These are phyloP conservation scores for Botryotinia narcissicola DNA, from an alignment of 2,329 filamentous ascomycete species.

Conservation along the genomic window DNA sequence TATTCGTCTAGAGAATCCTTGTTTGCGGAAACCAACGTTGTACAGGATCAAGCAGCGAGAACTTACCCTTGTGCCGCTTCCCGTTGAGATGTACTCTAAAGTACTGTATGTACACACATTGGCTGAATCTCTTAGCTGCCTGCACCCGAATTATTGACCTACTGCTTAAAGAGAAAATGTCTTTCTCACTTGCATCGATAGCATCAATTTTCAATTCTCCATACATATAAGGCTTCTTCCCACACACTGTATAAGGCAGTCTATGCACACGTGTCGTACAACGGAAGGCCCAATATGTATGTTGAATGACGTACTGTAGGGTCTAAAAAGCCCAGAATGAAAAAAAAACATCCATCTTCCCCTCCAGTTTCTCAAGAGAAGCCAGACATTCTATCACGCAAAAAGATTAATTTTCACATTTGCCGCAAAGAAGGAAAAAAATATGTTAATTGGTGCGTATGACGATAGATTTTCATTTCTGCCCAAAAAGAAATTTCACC, in stretches of 20 bases:
- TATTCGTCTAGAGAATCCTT: neutral
- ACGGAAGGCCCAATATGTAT: constrained; percentile 20
- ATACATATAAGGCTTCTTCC: constrained; percentile 19
- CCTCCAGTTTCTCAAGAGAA: constrained; percentile 10
- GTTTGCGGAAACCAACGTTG: constrained; percentile 1
- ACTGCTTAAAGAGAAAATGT: constrained; percentile 1
- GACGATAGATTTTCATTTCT: neutral
- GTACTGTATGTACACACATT: constrained; percentile 6
- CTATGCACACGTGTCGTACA: constrained; percentile 22
- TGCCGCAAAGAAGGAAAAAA: neutral
- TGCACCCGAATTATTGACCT: neutral
- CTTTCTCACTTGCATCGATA: constrained; percentile 16
- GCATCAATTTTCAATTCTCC: constrained; percentile 13
- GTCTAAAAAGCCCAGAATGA: neutral
- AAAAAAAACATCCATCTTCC: neutral
- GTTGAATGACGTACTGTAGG: constrained; percentile 15
- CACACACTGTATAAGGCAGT: constrained; percentile 13
- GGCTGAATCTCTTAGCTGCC: constrained; percentile 1
- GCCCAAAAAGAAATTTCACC: constrained; percentile 13
- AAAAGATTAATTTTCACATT: neutral
- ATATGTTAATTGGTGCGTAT: neutral
- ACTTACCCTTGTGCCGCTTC: constrained; percentile 8
- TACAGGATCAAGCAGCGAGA: constrained; percentile 18
- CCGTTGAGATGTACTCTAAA: constrained; percentile 11
- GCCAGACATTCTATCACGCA: neutral